Evolutionary conservation across 1,139 yeast species (phyloP), one percentile per base, ranked within the genome.

Genomic region (Magnusiomyces paraingens): DNA sequence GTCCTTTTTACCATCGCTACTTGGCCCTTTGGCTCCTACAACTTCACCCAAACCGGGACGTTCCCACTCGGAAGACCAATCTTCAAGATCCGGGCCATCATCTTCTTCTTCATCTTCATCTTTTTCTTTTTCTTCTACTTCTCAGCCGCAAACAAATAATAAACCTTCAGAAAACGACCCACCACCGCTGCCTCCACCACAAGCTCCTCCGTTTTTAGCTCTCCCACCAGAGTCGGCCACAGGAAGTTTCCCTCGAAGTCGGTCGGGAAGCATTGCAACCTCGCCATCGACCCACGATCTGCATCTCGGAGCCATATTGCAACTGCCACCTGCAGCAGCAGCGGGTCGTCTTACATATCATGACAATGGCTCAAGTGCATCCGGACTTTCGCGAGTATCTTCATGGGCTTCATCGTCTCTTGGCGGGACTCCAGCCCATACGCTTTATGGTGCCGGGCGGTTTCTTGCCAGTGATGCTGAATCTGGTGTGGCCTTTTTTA

Each of bases 401-500:
- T 41, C 46, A 26, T 60, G 61, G 59, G 57, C 60, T 1, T 59
- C 63, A 17, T 49, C 52, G 11, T 47, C 58, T 4, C 32, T 26
- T 26, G 32, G 32, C 32, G 32, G 32, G 32, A 26, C 32, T 8
- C 32, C 32, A 8, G 32, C 32, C 32, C 32, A 26, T 8, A 26
- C 32, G 32, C 32, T 26, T 5, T 26, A 26, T 8, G 8, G 8
- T 35, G 55, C 63, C 15, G 55, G 52, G 5, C 38, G 38, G 17
- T 22, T 45, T 21, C 39, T 45, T 15, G 32, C 45, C 6, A n/a
- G 48, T 18, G 52, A 49, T 20, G 20, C 61, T 2, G 66, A 64
- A 49, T 61, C 65, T 1, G 66, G 63, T 1, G 56, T 63, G 14
- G 64, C 61, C 10, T 63, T 63, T 50, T 43, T 57, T 20, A 45